These are phyloP conservation scores for Cucumis hystrix DNA, from an alignment of 306 rosid genomes.

Conservation along the genomic window DNA sequence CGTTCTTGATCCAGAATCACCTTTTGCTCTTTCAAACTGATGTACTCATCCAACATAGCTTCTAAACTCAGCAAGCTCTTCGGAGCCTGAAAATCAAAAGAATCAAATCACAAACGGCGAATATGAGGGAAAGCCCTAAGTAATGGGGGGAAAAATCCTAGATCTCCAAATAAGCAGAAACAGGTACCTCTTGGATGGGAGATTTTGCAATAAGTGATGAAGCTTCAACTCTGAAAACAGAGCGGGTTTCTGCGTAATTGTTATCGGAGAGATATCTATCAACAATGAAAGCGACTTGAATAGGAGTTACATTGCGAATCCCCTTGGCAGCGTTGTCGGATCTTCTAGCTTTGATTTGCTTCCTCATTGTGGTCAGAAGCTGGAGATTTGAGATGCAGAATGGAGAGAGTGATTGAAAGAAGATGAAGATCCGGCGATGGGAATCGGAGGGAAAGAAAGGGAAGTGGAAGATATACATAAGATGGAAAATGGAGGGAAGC, in stretches of 20 bases:
- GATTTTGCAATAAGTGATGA: slow-evolving; percentile 55
- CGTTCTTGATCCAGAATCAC: slow-evolving; percentile 49
- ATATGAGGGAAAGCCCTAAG: background rate
- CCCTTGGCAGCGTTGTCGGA: slow-evolving; percentile 30
- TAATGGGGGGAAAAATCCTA: background rate
- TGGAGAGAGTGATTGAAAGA: background rate
- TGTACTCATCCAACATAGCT: slow-evolving; percentile 55
- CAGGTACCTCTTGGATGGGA: slow-evolving; percentile 42
- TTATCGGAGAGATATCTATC: slow-evolving; percentile 61
- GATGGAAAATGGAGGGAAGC: slow-evolving; percentile 15
- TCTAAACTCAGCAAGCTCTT: slow-evolving; percentile 51
- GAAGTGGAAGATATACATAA: background rate
- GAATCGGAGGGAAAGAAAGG: background rate
- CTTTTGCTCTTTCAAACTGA: slow-evolving; percentile 60
- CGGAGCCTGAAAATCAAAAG: slow-evolving; percentile 28
- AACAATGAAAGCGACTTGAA: slow-evolving; percentile 74
- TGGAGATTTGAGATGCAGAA: background rate
- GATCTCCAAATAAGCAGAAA: background rate
- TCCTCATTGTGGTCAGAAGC: slow-evolving; percentile 28
- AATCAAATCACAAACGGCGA: background rate
- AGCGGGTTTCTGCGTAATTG: slow-evolving; percentile 38
- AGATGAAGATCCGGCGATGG: background rate
- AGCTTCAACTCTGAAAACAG: slow-evolving; percentile 51
- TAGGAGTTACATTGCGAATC: slow-evolving; percentile 34
- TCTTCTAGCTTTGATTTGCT: slow-evolving; percentile 37